Evolutionary conservation across 306 rosid genomes (phyloP).

Genomic region (Castanea sativa): DNA sequence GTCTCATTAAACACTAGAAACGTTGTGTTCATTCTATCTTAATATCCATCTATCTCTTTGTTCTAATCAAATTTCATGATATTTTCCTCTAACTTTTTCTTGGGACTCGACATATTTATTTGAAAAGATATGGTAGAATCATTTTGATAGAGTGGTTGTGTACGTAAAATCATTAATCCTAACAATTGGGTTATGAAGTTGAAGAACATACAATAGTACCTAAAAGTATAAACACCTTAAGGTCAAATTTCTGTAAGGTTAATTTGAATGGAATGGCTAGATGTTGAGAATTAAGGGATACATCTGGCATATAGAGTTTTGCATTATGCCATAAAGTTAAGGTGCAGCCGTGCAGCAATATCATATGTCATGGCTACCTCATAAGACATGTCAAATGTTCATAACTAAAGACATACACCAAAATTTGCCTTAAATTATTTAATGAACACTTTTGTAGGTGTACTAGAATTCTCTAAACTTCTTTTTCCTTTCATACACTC

Average conservation of each 20-base stretch:
- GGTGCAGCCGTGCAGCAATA: slow-evolving; percentile 70
- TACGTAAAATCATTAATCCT: too few species aligned
- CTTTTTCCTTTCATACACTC: slow-evolving; percentile 94
- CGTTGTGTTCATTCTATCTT: too few species aligned
- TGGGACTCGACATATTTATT: too few species aligned
- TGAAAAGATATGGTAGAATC: too few species aligned
- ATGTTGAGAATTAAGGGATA: background rate
- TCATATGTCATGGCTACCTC: slow-evolving; percentile 88
- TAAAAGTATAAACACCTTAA: background rate
- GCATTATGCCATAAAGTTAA: slow-evolving; percentile 72
- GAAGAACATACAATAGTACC: too few species aligned
- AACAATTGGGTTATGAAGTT: too few species aligned
- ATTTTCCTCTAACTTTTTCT: too few species aligned
- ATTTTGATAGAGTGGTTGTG: too few species aligned
- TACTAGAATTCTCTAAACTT: slow-evolving; percentile 80
- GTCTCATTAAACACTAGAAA: too few species aligned
- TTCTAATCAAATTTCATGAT: too few species aligned
- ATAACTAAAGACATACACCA: slow-evolving; percentile 90
- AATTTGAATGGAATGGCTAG: slow-evolving; percentile 1
- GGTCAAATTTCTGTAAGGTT: background rate
- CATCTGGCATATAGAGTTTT: slow-evolving; percentile 65
- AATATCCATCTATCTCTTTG: too few species aligned
- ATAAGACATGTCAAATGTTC: slow-evolving; percentile 68
- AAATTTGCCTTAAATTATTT: slow-evolving; percentile 92
- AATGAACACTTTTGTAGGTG: slow-evolving; percentile 83